phyloP scores from a whole-genome alignment of 108 stramenopile species.

The Thalassiosira profunda region DNA sequence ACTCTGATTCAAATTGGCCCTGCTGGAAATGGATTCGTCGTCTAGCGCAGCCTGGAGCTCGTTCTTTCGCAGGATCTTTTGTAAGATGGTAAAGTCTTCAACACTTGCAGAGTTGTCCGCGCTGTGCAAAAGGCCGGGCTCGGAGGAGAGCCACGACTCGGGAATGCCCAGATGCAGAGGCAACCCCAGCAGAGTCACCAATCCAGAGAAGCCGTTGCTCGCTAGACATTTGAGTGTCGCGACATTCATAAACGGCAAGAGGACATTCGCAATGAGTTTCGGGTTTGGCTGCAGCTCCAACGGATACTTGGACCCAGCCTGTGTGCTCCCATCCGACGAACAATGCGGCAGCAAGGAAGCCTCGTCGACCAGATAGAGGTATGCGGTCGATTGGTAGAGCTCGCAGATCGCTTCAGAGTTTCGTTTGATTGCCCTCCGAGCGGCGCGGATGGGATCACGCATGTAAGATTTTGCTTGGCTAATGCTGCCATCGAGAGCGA shows the following conservation, averaged over 20 bases:
- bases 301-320: slow-evolving; percentile 39
- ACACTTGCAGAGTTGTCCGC: slow-evolving; percentile 17
- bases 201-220: slow-evolving; percentile 19
- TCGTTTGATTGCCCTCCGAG: slow-evolving; percentile 51
- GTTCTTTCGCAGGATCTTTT: slow-evolving; percentile 27
- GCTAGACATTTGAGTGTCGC: slow-evolving; percentile 45
- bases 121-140: slow-evolving; percentile 34
- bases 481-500: slow-evolving; percentile 25
- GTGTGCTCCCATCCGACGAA: no score
- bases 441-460: slow-evolving; percentile 50
- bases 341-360: slow-evolving; percentile 53
- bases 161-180: slow-evolving; percentile 34
- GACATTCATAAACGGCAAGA: slow-evolving; percentile 70
- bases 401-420: slow-evolving; percentile 25
- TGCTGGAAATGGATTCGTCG: slow-evolving; percentile 12
- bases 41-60: slow-evolving; percentile 8
- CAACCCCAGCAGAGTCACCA: slow-evolving; percentile 34
- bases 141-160: slow-evolving; percentile 20
- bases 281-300: slow-evolving; percentile 43
- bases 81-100: slow-evolving; percentile 41
- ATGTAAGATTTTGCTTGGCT: slow-evolving; percentile 44
- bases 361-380: slow-evolving; percentile 79
- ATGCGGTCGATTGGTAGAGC: slow-evolving; percentile 45
- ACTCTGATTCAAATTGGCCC: slow-evolving; percentile 1
- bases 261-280: slow-evolving; percentile 31